Percentiles rank a stretch among this genome's conserved stretches.
These are phyloP conservation scores for Pneumocystis oryctolagi DNA, from an alignment of 1,139 yeast species.

Conservation along the genomic window DNA sequence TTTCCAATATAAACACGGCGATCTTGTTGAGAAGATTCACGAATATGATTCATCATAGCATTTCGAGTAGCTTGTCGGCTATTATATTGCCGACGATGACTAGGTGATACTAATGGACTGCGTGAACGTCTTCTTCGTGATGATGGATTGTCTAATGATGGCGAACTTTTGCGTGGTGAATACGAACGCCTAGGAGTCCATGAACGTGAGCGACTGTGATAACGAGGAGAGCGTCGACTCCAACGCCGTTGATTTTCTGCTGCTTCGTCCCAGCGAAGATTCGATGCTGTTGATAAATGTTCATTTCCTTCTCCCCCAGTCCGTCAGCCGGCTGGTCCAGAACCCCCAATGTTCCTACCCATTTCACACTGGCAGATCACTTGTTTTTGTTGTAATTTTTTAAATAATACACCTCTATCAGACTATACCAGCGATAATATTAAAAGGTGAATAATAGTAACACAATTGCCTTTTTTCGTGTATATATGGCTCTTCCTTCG, in stretches of 20 bases:
- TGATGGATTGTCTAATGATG: background rate
- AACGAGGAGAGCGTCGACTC: background rate
- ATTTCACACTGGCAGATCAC: background rate
- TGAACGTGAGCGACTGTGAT: background rate
- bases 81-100: background rate
- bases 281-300: background rate
- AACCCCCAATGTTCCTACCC: background rate
- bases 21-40: constrained; percentile 20
- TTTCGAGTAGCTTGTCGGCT: background rate
- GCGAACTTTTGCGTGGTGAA: background rate
- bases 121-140: background rate
- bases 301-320: background rate
- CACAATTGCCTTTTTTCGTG: background rate
- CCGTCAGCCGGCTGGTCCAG: background rate
- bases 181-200: background rate
- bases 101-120: background rate
- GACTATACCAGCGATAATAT: background rate
- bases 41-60: background rate
- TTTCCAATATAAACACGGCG: constrained; percentile 41
- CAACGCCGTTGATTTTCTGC: background rate
- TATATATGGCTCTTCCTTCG: background rate
- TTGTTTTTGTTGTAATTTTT: background rate
- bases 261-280: background rate
- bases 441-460: background rate
- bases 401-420: background rate